These are phyloP conservation scores for Monosporascus sp. DNA, from an alignment of 2,329 filamentous ascomycete species.

Conservation along the genomic window DNA sequence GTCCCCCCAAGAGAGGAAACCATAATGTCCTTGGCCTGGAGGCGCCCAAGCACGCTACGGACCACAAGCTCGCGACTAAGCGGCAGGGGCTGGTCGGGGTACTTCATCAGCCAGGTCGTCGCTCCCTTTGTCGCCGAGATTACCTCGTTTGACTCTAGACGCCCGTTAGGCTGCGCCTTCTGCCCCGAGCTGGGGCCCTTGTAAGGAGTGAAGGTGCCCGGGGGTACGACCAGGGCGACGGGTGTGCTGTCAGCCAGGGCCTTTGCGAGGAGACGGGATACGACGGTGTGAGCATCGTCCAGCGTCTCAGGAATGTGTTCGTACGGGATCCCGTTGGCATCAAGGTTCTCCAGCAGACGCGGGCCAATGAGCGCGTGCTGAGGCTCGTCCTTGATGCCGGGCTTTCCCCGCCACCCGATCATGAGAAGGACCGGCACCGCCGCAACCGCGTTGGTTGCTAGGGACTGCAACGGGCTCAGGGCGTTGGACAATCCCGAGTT, in stretches of 20 bases:
- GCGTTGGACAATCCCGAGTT: slow-evolving; percentile 3
- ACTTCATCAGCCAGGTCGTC: no score
- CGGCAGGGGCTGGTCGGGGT: neutral
- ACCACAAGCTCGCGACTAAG: neutral
- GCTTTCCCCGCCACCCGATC: slow-evolving; percentile 3
- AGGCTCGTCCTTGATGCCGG: slow-evolving; percentile 3
- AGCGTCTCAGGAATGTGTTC: slow-evolving; percentile 1
- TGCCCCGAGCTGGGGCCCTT: no score
- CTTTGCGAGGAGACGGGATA: neutral
- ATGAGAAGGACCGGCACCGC: slow-evolving; percentile 2
- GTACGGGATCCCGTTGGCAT: slow-evolving; percentile 1
- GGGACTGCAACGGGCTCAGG: slow-evolving; percentile 3
- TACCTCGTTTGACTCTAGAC: no score
- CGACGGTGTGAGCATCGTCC: neutral
- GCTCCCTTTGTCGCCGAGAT: no score
- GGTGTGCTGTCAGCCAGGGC: neutral
- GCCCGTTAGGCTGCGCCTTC: neutral
- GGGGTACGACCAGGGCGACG: neutral
- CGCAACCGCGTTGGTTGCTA: slow-evolving; percentile 1
- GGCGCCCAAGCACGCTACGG: neutral
- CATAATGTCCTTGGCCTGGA: neutral
- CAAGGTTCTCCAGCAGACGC: neutral
- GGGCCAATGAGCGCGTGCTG: slow-evolving; percentile 2
- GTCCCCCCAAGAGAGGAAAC: slow-evolving; percentile 2
- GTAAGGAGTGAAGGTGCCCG: neutral